A percentile compares a stretch with the other conserved stretches of the same genome.
phyloP scores from a whole-genome alignment of 306 rosid species.

The Cucumis cinereus region DNA sequence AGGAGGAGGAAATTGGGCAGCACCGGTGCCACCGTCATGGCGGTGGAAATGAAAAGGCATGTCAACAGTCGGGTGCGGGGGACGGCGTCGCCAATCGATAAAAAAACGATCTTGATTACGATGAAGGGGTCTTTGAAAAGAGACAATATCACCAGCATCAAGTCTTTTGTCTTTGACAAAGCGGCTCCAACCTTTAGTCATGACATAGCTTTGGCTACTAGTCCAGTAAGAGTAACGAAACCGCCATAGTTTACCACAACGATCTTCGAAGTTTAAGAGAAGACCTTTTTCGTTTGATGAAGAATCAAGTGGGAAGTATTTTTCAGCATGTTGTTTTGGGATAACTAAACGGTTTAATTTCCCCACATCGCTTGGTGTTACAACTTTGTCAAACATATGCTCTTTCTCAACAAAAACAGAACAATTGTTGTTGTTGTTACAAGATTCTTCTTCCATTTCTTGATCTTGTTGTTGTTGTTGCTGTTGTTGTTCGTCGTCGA shows the following conservation, averaged over 20 bases:
- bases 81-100: slow-evolving; percentile 71
- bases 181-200: slow-evolving; percentile 98
- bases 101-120: slow-evolving; percentile 33
- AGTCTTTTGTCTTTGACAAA: slow-evolving; percentile 83
- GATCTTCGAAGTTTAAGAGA: slow-evolving; percentile 62
- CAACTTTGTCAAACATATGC: slow-evolving; percentile 39
- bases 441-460: background rate
- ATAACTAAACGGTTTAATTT: slow-evolving; percentile 32
- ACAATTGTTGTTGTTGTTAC: background rate
- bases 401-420: slow-evolving; percentile 12
- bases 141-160: slow-evolving; percentile 80
- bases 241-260: slow-evolving; percentile 66
- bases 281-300: slow-evolving; percentile 60
- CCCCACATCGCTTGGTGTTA: slow-evolving; percentile 44
- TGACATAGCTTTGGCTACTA: slow-evolving; percentile 92
- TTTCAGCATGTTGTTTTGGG: slow-evolving; percentile 41
- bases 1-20: background rate
- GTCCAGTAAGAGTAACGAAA: slow-evolving; percentile 92
- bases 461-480: background rate
- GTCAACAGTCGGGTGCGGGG: slow-evolving; percentile 7
- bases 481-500: background rate
- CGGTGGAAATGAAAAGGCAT: background rate
- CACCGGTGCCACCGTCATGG: background rate
- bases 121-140: slow-evolving; percentile 61
- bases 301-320: slow-evolving; percentile 41